Evolutionary conservation across 2,329 filamentous ascomycete genomes (phyloP).

Genomic region (Microdochium paspali): DNA sequence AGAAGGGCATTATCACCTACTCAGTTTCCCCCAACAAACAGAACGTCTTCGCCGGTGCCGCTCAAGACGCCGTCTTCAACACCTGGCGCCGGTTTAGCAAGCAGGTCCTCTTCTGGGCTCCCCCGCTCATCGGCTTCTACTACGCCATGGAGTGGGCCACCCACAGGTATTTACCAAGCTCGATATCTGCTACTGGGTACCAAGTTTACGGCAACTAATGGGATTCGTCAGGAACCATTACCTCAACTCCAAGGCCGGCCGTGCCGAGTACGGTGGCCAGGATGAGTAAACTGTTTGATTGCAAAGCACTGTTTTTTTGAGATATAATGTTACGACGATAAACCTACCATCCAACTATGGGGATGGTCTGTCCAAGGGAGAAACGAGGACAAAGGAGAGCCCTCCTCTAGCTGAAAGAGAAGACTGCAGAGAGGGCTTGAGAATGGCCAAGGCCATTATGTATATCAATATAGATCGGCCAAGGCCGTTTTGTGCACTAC

Average conservation of each 20-base stretch:
- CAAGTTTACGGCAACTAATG: conserved; percentile 4
- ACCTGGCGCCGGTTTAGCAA: conserved; percentile 74
- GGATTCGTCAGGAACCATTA: conserved; percentile 17
- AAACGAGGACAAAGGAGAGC: conserved; percentile 11
- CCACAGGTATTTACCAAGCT: conserved; percentile 55
- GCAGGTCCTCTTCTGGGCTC: conserved; percentile 84
- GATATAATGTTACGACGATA: neutral
- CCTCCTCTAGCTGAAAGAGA: neutral
- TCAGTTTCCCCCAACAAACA: conserved; percentile 80
- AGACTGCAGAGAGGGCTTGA: neutral
- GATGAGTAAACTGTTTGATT: conserved; percentile 9
- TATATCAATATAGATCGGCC: neutral
- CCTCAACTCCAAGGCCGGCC: conserved; percentile 21
- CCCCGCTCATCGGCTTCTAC: conserved; percentile 72
- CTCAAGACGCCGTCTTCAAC: conserved; percentile 88
- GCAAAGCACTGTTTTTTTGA: neutral
- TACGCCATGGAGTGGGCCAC: conserved; percentile 82
- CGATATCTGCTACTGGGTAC: neutral
- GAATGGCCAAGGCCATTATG: neutral
- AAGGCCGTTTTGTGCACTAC: neutral
- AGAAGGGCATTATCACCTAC: conserved; percentile 61
- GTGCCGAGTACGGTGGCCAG: conserved; percentile 13
- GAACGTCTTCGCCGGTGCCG: conserved; percentile 70
- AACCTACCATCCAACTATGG: neutral
- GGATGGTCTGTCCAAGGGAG: neutral